Percentiles rank a stretch among this genome's conserved stretches.
Conservation (phyloP, 2,329 filamentous ascomycete species). For the Arthrobotrys conoides region DNA sequence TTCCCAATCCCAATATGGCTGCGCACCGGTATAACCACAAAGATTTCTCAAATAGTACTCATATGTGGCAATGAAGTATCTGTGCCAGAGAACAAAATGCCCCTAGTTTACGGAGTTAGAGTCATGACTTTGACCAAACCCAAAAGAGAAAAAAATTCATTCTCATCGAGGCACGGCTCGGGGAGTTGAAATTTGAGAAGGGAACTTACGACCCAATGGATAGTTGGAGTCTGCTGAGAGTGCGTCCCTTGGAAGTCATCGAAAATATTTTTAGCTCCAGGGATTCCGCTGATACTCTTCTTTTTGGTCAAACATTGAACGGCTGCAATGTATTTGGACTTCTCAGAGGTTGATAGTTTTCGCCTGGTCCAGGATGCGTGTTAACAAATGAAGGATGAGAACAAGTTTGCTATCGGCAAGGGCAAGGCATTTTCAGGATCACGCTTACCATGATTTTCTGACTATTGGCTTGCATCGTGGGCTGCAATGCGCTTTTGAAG, state of each 20-base stretch:
- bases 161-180: neutral
- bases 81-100: conserved; percentile 67
- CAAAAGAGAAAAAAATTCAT: conserved; percentile 5
- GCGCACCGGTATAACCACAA: conserved; percentile 65
- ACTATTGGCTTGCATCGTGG: conserved; percentile 29
- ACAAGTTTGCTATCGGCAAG: neutral
- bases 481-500: conserved; percentile 24
- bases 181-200: neutral
- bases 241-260: conserved; percentile 62
- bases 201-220: conserved; percentile 55
- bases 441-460: conserved; percentile 40
- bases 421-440: neutral
- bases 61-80: conserved; percentile 65
- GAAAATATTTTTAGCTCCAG: conserved; percentile 55
- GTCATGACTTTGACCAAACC: neutral
- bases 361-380: conserved; percentile 48
- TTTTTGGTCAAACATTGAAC: conserved; percentile 50
- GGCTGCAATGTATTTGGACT: conserved; percentile 59
- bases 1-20: conserved; percentile 67
- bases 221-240: conserved; percentile 53
- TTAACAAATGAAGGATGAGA: neutral
- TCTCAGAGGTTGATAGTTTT: conserved; percentile 49
- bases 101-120: conserved; percentile 34
- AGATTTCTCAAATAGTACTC: conserved; percentile 65
- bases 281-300: conserved; percentile 43